Evolutionary conservation across 345 rosid species (phyloP), one percentile per base, ranked within the genome.

Genomic region (Turritis glabra): DNA sequence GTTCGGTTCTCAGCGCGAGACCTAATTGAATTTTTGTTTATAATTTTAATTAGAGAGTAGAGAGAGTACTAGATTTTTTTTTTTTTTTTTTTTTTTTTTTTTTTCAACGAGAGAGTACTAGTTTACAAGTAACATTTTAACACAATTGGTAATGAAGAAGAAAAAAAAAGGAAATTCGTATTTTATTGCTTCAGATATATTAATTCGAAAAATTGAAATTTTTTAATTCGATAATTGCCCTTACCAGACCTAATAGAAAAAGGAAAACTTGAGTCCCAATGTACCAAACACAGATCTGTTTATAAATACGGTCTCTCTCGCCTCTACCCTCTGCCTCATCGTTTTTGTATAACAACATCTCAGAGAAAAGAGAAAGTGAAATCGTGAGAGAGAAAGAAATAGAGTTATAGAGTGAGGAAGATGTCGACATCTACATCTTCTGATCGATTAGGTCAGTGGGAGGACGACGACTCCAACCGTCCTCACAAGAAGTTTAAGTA

Each of bases 381-480:
- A n/a, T n/a, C n/a, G n/a, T n/a, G n/a, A n/a, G n/a, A 8, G 8
- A 17, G 3, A 12, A 5, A 40, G 37, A 15, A 1, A 35, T 0
- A 33, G 23, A 25, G n/a, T 3, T 65, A 5, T 19, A 19, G 13
- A 30, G 29, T n/a, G 8, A 46, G 40, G 17, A 62, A 46, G 37
- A 62, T 62, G 67, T 1, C 48, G 17, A 62, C 4, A 25, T 41
- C 52, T 1, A 37, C 14, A n/a, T 29, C 29, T 44, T 17, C 50
- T 59, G 15, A n/a, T 3, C 60, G n/a, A 59, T 22, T 37, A 15
- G 69, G 43, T 72, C 50, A 7, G 1, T 55, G 60, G 12, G 55
- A 43, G 3, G 55, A 33, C 10, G 66, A 71, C 10, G 66, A 71
- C 52, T 35, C 69, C 13, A 62, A 51, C 62, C 44, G 25, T 56